Conservation (phyloP, 345 rosid genomes). For the Populus tremula region DNA sequence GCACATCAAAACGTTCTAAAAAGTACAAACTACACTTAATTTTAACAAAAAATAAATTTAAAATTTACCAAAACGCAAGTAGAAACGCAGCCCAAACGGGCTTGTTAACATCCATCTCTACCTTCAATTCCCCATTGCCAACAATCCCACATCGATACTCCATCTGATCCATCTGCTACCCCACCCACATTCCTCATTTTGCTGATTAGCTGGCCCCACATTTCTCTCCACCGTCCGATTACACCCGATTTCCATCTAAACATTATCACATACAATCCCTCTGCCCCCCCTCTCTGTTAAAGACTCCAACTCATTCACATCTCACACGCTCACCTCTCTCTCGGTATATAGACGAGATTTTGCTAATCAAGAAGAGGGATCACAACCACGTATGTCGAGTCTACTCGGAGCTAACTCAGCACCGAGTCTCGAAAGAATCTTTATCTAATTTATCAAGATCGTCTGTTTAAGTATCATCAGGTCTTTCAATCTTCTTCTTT, state of each 20-base stretch:
- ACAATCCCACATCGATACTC: neutral
- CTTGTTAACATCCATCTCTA: too few species aligned
- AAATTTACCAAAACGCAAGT: too few species aligned
- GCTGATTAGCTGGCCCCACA: neutral
- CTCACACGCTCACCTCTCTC: neutral
- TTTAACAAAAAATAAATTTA: too few species aligned
- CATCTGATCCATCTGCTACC: neutral
- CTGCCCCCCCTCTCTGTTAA: neutral
- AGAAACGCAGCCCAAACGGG: too few species aligned
- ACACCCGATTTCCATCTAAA: too few species aligned
- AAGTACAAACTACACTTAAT: too few species aligned
- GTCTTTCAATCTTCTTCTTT: constrained; percentile 12
- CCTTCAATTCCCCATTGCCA: too few species aligned
- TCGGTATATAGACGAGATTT: constrained; percentile 18
- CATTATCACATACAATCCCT: constrained; percentile 1
- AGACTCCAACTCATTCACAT: neutral
- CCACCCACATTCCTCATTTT: neutral
- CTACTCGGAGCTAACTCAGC: constrained; percentile 28
- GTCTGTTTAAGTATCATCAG: constrained; percentile 8
- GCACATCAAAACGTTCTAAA: too few species aligned
- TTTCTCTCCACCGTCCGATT: neutral
- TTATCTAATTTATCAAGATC: constrained; percentile 11
- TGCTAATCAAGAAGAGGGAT: constrained; percentile 6
- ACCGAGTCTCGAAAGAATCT: constrained; percentile 12
- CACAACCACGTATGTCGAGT: constrained; percentile 20